Percentiles rank a stretch among this genome's conserved stretches.
Conservation (phyloP, 805 yeast genomes). For the Tetrapisispora fleetii region DNA sequence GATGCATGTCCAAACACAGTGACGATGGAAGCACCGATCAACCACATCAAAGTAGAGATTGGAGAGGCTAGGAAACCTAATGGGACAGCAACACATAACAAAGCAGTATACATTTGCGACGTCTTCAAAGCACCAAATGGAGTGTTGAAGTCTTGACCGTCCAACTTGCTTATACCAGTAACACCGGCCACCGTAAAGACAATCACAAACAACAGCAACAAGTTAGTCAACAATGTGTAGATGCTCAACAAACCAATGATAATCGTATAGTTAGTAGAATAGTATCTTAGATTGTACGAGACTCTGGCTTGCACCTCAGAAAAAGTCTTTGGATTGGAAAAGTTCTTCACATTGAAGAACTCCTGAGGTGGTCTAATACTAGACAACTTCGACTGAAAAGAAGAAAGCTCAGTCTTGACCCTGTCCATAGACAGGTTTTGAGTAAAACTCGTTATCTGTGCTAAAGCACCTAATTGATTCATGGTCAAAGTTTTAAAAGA, state of each 20-base stretch:
- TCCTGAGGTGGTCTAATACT: slow-evolving; percentile 84
- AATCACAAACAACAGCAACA: slow-evolving; percentile 74
- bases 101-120: slow-evolving; percentile 74
- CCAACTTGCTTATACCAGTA: slow-evolving; percentile 64
- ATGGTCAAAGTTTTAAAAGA: neutral
- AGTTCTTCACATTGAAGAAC: slow-evolving; percentile 80
- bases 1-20: slow-evolving; percentile 80
- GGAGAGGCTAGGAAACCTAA: slow-evolving; percentile 85
- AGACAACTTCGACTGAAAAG: slow-evolving; percentile 55
- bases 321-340: slow-evolving; percentile 84
- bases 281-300: slow-evolving; percentile 75
- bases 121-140: slow-evolving; percentile 65
- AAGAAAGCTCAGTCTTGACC: slow-evolving; percentile 36
- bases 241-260: slow-evolving; percentile 64
- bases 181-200: slow-evolving; percentile 64
- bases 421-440: slow-evolving; percentile 25
- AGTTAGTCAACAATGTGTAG: slow-evolving; percentile 82
- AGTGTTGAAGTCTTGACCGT: slow-evolving; percentile 73
- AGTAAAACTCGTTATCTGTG: slow-evolving; percentile 24
- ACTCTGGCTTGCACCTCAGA: slow-evolving; percentile 86
- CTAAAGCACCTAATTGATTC: slow-evolving; percentile 9
- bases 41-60: slow-evolving; percentile 82
- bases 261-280: slow-evolving; percentile 73
- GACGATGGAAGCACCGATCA: slow-evolving; percentile 74
- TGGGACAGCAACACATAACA: slow-evolving; percentile 68